phyloP scores from a whole-genome alignment of 306 rosid species.

The Dryas drummondii region DNA sequence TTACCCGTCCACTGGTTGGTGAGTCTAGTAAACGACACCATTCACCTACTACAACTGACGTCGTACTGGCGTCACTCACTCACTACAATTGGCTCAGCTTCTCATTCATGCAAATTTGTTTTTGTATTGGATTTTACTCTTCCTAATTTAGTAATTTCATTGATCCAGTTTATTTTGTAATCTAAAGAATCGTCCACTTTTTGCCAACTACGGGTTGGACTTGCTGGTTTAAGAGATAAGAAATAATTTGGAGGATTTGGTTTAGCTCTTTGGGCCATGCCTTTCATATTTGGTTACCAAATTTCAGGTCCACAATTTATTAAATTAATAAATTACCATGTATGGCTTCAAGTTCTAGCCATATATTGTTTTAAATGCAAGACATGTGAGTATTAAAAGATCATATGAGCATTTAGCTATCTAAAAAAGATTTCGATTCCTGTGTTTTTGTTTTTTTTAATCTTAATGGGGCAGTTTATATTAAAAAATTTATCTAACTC shows the following conservation, averaged over 20 bases:
- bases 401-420: too few relatives aligned
- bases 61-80: neutral
- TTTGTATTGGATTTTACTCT: neutral
- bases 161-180: neutral
- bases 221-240: neutral
- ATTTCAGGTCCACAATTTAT: neutral
- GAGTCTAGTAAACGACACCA: conserved; percentile 11
- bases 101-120: neutral
- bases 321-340: too few relatives aligned
- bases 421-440: too few relatives aligned
- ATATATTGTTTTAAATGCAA: too few relatives aligned
- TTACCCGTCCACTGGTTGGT: neutral
- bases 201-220: neutral
- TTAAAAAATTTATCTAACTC: too few relatives aligned
- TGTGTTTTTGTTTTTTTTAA: too few relatives aligned
- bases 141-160: neutral
- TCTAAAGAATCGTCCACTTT: neutral
- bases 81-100: neutral
- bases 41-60: conserved; percentile 26
- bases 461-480: too few relatives aligned
- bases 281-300: conserved; percentile 8
- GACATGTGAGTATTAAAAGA: too few relatives aligned
- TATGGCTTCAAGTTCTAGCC: too few relatives aligned
- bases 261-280: neutral
- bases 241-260: neutral